A percentile compares a stretch with the other conserved stretches of the same genome.
These are phyloP conservation scores for Schizochytrium sp. DNA, from an alignment of 108 stramenopile species.

Conservation along the genomic window DNA sequence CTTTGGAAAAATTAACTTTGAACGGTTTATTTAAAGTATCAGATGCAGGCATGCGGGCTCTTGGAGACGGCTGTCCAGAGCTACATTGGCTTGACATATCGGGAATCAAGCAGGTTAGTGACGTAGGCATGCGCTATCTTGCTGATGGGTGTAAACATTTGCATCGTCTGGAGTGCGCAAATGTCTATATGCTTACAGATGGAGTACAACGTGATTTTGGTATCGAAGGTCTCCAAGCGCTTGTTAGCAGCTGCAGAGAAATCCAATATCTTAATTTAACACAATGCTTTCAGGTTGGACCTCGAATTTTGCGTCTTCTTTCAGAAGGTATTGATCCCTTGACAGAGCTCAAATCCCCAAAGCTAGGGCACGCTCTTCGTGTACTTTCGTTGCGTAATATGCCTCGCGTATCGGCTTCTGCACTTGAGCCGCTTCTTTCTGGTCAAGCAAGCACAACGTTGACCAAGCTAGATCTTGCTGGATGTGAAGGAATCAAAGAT, in stretches of 20 bases:
- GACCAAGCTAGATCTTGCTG: background rate
- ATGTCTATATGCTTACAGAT: constrained; percentile 48
- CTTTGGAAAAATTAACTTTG: constrained; percentile 7
- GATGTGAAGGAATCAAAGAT: constrained; percentile 19
- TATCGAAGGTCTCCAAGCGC: constrained; percentile 35
- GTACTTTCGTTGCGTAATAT: background rate
- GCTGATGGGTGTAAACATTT: constrained; percentile 16
- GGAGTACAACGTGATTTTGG: constrained; percentile 56
- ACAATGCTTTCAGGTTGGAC: constrained; percentile 44
- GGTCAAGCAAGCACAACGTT: background rate
- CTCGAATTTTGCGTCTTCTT: background rate
- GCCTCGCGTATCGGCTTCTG: background rate
- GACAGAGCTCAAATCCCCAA: constrained; percentile 45
- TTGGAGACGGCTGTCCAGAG: constrained; percentile 52
- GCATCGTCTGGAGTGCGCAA: background rate
- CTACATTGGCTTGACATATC: constrained; percentile 12
- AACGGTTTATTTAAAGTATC: background rate
- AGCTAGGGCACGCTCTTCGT: background rate
- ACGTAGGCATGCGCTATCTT: constrained; percentile 42
- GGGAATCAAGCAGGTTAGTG: constrained; percentile 49
- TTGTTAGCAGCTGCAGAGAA: background rate
- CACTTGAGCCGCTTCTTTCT: constrained; percentile 27
- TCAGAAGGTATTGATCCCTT: constrained; percentile 42
- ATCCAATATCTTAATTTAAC: background rate
- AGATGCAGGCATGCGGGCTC: background rate